Conservation (phyloP, 2,329 filamentous ascomycete genomes). For the Huntiella decipiens region DNA sequence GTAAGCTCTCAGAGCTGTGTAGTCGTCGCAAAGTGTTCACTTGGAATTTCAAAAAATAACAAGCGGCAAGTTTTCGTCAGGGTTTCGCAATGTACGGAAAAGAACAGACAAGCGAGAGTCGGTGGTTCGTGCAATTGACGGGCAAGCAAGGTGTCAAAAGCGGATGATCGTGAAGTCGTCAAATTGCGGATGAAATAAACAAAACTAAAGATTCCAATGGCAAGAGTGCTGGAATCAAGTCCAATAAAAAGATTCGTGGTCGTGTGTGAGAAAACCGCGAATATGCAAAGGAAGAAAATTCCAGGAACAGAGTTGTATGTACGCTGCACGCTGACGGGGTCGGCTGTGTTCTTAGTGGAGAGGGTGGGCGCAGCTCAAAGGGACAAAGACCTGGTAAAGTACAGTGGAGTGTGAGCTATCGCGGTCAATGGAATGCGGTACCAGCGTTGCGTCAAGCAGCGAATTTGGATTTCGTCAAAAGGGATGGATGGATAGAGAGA, state of each 20-base stretch:
- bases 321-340: neutral
- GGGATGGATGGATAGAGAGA: too few relatives aligned
- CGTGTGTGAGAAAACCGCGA: neutral
- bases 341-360: too few relatives aligned
- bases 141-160: neutral
- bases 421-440: too few relatives aligned
- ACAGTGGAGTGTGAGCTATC: too few relatives aligned
- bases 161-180: neutral
- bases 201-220: neutral
- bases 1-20: neutral
- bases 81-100: neutral
- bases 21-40: constrained; percentile 3
- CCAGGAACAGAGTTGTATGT: constrained; percentile 1
- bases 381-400: too few relatives aligned
- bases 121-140: neutral
- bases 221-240: neutral
- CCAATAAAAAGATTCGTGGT: neutral
- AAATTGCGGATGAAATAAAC: neutral
- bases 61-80: neutral
- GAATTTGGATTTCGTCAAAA: too few relatives aligned
- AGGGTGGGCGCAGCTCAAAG: too few relatives aligned
- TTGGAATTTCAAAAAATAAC: neutral
- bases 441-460: too few relatives aligned
- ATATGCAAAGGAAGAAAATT: constrained; percentile 5
- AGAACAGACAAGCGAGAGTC: neutral